phyloP scores from a whole-genome alignment of 1,284 basidiomycete species.

The Heliocybe sulcata region DNA sequence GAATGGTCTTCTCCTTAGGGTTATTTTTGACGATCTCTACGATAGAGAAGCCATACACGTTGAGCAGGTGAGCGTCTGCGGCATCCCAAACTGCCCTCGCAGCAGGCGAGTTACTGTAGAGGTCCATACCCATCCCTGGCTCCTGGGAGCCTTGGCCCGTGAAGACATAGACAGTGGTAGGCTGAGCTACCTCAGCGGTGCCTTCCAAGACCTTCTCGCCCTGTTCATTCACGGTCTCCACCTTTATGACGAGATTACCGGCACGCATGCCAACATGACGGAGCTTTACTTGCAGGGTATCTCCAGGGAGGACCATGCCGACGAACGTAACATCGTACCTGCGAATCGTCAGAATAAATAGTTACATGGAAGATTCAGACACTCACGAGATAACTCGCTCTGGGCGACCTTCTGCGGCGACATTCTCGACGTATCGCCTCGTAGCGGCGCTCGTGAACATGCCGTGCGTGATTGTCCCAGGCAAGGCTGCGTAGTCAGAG shows the following conservation, averaged over 20 bases:
- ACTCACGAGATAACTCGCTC: slow-evolving; percentile 83
- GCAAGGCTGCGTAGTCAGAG: slow-evolving; percentile 88
- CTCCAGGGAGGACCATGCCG: slow-evolving; percentile 96
- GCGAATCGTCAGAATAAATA: slow-evolving; percentile 10
- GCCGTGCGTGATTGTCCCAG: slow-evolving; percentile 96
- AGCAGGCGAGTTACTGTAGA: slow-evolving; percentile 89
- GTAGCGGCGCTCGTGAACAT: slow-evolving; percentile 97
- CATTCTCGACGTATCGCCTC: slow-evolving; percentile 87
- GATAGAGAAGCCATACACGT: slow-evolving; percentile 97
- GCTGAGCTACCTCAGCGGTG: slow-evolving; percentile 88
- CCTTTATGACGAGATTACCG: slow-evolving; percentile 88
- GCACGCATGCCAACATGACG: slow-evolving; percentile 88
- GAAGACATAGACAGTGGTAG: slow-evolving; percentile 93
- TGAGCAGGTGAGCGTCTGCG: slow-evolving; percentile 88
- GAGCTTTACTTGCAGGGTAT: slow-evolving; percentile 84
- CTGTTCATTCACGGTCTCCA: slow-evolving; percentile 81
- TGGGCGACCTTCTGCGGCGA: slow-evolving; percentile 90
- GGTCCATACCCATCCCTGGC: slow-evolving; percentile 98
- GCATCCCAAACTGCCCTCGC: slow-evolving; percentile 97
- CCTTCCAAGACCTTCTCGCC: slow-evolving; percentile 93
- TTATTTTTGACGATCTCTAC: slow-evolving; percentile 98
- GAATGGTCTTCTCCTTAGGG: slow-evolving; percentile 95
- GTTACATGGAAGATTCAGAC: slow-evolving; percentile 4
- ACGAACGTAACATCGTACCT: slow-evolving; percentile 91
- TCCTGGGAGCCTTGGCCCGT: slow-evolving; percentile 99